Evolutionary conservation across 192 early-diverging fungal species (phyloP), one percentile per base, ranked within the genome.

Genomic region (Backusella morwellensis): DNA sequence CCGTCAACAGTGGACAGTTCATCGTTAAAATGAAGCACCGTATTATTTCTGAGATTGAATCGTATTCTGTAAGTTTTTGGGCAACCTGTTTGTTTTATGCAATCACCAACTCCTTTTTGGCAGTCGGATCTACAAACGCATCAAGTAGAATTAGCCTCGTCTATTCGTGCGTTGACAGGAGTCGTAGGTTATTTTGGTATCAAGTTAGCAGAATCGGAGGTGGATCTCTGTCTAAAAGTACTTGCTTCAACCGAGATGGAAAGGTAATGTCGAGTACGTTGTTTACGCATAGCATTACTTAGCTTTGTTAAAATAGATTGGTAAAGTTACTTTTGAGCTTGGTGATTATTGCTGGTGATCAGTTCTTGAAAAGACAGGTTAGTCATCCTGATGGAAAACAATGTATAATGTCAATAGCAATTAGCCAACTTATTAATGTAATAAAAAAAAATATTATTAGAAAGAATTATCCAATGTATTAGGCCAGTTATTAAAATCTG

Each of bases 151-250:
- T 41, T 80, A 35, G 74, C 74, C 44, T 54, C 40, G n/a, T 14
- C 73, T 17, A 73, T 82, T 32, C 73, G 80, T 67, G 79, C 74
- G 17, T 29, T 80, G 12, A 70, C 70, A 32, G 79, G 79, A 1
- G 15, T 80, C n/a, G 36, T 80, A 1, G 79, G 74, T 8, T 82
- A 75, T 34, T 82, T 82, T 68, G 77, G 80, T 32, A 70, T 82
- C 15, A 72, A 70, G 29, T 35, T 78, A 34, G 67, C 50, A 8
- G 80, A 82, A 34, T 41, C 38, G 4, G 77, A 82, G 44, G 47
- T 69, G 14, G 26, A 38, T 36, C 23, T 66, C 1, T 78, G 76
- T 41, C 44, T 82, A 29, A 35, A 75, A 36, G 3, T 82, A 26
- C 44, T 82, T 32, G 34, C 70, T 32, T 32, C 66, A 6, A 47